phyloP scores from a whole-genome alignment of 352 stramenopile genomes.

The Thraustochytrium sp. region DNA sequence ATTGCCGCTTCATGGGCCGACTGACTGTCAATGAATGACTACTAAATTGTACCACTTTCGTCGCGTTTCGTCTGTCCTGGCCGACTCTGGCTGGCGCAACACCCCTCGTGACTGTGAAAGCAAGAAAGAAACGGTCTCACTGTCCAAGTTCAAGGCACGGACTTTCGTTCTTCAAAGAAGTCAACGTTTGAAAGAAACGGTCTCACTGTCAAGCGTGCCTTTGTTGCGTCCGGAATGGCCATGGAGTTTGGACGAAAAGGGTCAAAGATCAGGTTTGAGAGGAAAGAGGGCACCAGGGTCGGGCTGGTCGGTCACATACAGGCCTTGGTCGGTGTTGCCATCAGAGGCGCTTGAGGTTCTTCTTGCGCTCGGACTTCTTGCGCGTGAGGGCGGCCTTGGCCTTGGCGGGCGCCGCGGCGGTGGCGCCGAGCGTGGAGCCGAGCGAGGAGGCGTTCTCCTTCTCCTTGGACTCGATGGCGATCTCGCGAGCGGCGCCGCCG shows the following conservation, averaged over 20 bases:
- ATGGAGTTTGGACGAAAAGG: background rate
- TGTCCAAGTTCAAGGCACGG: no score
- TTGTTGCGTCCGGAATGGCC: no score
- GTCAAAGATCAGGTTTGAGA: background rate
- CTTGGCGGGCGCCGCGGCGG: background rate
- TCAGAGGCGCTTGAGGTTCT: conserved; percentile 39
- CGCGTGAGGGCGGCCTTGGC: background rate
- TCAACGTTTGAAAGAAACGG: no score
- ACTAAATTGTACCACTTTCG: no score
- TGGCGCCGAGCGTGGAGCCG: background rate
- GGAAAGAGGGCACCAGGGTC: background rate
- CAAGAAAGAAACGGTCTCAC: no score
- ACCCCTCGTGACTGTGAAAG: no score
- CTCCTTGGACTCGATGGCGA: background rate
- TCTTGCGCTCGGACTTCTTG: conserved; percentile 33
- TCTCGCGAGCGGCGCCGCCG: background rate
- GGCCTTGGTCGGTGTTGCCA: background rate
- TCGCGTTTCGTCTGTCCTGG: no score
- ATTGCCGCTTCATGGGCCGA: no score
- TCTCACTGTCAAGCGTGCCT: no score
- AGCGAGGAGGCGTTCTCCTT: conserved; percentile 11
- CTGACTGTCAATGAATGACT: no score
- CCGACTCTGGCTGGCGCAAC: no score
- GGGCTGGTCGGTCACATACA: background rate
- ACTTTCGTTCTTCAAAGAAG: no score